Conservation (phyloP, 2,329 filamentous ascomycete genomes). For the Talaromyces marneffei region DNA sequence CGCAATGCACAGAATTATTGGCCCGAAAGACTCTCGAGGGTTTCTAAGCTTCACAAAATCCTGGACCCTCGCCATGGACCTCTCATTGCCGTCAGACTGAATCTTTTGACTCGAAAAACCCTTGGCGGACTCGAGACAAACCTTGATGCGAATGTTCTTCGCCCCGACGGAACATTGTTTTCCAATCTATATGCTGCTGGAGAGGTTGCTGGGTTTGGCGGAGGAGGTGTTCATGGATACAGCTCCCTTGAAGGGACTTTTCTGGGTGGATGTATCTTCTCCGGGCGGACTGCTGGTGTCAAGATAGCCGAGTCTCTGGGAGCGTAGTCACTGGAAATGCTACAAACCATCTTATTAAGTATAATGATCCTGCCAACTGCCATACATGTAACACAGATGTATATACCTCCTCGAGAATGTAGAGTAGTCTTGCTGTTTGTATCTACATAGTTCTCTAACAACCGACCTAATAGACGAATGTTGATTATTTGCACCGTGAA, state of each 20-base stretch:
- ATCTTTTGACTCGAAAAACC: constrained; percentile 57
- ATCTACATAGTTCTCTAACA: no score
- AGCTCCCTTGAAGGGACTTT: constrained; percentile 59
- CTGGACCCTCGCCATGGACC: constrained; percentile 53
- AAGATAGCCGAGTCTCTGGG: constrained; percentile 34
- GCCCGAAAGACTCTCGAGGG: constrained; percentile 47
- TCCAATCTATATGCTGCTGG: constrained; percentile 56
- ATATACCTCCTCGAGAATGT: not conserved
- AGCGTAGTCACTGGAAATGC: not conserved
- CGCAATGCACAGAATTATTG: constrained; percentile 53
- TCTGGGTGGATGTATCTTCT: constrained; percentile 59
- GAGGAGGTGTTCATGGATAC: constrained; percentile 59
- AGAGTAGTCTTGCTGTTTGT: not conserved
- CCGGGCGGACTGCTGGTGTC: constrained; percentile 52
- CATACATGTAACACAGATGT: not conserved
- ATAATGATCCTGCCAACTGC: not conserved
- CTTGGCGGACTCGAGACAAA: constrained; percentile 58
- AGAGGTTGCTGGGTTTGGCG: constrained; percentile 57
- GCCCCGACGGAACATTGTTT: constrained; percentile 45
- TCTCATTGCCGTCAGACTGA: constrained; percentile 56
- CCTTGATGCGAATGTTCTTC: constrained; percentile 52
- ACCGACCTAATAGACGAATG: no score
- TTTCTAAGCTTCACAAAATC: constrained; percentile 51
- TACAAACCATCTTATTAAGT: not conserved
- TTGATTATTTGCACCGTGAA: no score